Conservation (phyloP, 768 basidiomycete species). For the Rhodotorula toruloides region DNA sequence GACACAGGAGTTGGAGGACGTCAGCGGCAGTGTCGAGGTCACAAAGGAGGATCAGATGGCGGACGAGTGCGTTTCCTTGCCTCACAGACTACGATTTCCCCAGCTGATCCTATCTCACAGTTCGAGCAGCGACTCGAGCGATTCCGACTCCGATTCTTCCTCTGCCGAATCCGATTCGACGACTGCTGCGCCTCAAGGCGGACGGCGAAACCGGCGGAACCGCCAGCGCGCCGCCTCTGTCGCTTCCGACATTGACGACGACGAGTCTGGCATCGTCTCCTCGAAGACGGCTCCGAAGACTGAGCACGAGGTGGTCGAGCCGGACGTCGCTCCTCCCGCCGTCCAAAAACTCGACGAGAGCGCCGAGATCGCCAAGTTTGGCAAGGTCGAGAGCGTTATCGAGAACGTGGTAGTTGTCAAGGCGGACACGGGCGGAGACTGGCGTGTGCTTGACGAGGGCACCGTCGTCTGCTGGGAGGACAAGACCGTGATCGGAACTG, state of each 20-base stretch:
- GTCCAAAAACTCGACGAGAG: slow-evolving; percentile 59
- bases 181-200: background rate
- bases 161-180: slow-evolving; percentile 16
- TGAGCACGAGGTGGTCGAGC: slow-evolving; percentile 51
- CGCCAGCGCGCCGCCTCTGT: background rate
- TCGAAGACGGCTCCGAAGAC: slow-evolving; percentile 31
- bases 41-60: background rate
- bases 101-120: background rate
- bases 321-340: slow-evolving; percentile 53
- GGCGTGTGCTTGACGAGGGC: slow-evolving; percentile 74
- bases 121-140: slow-evolving; percentile 12
- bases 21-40: background rate
- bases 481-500: slow-evolving; percentile 80
- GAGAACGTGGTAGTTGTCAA: slow-evolving; percentile 68
- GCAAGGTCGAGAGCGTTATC: slow-evolving; percentile 70
- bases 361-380: slow-evolving; percentile 68
- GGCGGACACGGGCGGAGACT: slow-evolving; percentile 57
- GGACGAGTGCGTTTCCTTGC: slow-evolving; percentile 10
- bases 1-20: no score
- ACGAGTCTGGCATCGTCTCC: background rate
- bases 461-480: slow-evolving; percentile 87
- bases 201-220: slow-evolving; percentile 2
- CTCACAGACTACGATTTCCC: no score
- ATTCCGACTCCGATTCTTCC: slow-evolving; percentile 26
- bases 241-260: slow-evolving; percentile 17